Conservation (phyloP, 768 basidiomycete species). For the Peribolospora baueri region DNA sequence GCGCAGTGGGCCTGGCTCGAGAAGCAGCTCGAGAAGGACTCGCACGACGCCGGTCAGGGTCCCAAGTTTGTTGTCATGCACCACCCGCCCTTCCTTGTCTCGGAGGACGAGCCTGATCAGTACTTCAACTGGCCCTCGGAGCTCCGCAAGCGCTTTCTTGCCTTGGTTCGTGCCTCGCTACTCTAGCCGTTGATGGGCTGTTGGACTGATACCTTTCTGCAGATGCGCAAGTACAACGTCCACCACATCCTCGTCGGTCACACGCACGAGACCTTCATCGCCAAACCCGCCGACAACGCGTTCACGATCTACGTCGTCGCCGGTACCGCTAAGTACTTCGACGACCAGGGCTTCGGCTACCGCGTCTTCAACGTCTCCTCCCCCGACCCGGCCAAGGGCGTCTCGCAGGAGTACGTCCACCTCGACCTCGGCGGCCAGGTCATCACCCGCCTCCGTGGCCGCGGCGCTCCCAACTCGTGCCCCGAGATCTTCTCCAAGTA, state of each 20-base stretch:
- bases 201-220: background rate
- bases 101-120: background rate
- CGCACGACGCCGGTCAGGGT: background rate
- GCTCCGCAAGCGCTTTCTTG: background rate
- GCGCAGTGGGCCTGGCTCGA: background rate
- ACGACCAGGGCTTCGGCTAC: background rate
- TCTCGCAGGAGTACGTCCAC: background rate
- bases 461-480: background rate
- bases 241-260: background rate
- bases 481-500: background rate
- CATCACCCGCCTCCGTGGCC: background rate
- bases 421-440: background rate
- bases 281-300: background rate
- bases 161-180: background rate
- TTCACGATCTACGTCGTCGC: background rate
- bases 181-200: no score
- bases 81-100: background rate
- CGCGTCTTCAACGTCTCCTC: background rate
- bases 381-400: background rate
- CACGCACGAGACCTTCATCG: background rate
- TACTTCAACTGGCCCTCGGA: background rate
- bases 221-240: background rate
- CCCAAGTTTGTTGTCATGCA: background rate
- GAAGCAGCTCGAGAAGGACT: conserved; percentile 15
- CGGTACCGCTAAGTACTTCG: background rate